Evolutionary conservation across 169 alveolate genomes (phyloP).

Genomic region (Amoebophrya sp.): DNA sequence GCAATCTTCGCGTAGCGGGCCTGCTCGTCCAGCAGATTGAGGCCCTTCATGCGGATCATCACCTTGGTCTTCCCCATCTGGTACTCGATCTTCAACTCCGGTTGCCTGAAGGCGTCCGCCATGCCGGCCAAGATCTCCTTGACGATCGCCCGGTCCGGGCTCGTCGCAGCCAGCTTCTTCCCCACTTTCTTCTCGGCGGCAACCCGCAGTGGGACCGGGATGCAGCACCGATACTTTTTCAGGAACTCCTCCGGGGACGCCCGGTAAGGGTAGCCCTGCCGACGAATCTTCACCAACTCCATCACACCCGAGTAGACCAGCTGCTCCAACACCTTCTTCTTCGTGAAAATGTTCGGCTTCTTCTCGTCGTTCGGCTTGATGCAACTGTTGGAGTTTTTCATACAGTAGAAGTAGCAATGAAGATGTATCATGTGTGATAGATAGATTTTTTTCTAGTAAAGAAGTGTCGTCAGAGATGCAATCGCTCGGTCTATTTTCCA

Average conservation of each 20-base stretch:
- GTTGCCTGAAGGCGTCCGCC: constrained; percentile 91
- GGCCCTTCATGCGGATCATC: constrained; percentile 25
- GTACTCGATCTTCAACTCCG: constrained; percentile 81
- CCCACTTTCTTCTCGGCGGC: neutral
- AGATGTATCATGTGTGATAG: too few relatives aligned
- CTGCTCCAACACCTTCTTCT: constrained; percentile 24
- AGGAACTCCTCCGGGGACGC: neutral
- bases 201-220: neutral
- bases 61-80: constrained; percentile 46
- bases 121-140: constrained; percentile 61
- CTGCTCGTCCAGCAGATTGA: neutral
- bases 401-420: too few relatives aligned
- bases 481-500: too few relatives aligned
- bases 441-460: too few relatives aligned
- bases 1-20: constrained; percentile 10
- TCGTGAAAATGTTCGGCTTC: neutral
- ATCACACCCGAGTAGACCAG: neutral
- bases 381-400: too few relatives aligned
- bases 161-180: neutral
- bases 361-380: constrained; percentile 7
- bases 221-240: neutral
- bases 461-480: too few relatives aligned
- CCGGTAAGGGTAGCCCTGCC: neutral
- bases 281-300: constrained; percentile 14
- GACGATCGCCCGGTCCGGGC: neutral